These are phyloP conservation scores for Rhizopogon vinicolor DNA, from an alignment of 768 basidiomycete genomes.

Conservation along the genomic window DNA sequence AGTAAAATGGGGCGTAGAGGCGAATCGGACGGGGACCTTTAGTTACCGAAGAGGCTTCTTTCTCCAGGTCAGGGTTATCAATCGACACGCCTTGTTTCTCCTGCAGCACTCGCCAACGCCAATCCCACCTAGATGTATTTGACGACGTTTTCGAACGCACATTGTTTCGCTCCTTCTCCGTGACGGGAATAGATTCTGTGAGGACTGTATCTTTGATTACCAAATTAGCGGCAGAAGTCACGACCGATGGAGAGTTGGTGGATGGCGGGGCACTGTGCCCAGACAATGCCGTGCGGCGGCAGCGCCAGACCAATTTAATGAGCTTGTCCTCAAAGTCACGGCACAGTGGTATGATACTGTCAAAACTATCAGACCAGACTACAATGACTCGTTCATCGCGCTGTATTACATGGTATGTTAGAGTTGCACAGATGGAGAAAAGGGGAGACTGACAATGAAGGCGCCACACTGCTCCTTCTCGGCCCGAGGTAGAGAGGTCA, in stretches of 20 bases:
- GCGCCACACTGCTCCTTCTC: constrained; percentile 92
- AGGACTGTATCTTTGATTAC: constrained; percentile 32
- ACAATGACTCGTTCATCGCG: constrained; percentile 79
- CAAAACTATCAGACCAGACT: constrained; percentile 81
- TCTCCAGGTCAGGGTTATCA: constrained; percentile 46
- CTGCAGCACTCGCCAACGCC: constrained; percentile 40
- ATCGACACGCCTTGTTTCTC: constrained; percentile 17
- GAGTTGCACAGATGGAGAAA: neutral
- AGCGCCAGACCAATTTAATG: constrained; percentile 75
- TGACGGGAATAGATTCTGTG: constrained; percentile 17
- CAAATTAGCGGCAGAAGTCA: constrained; percentile 50
- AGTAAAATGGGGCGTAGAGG: constrained; percentile 70
- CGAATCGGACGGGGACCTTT: constrained; percentile 42
- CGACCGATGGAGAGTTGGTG: constrained; percentile 35
- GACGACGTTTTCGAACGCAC: neutral
- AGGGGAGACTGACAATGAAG: constrained; percentile 58
- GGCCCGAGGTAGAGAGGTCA: constrained; percentile 63
- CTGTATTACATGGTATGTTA: constrained; percentile 27
- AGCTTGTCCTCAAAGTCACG: constrained; percentile 71
- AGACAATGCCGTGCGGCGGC: constrained; percentile 26
- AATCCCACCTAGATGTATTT: constrained; percentile 20
- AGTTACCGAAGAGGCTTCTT: constrained; percentile 31
- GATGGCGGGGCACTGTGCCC: constrained; percentile 13
- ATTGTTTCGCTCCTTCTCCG: constrained; percentile 9
- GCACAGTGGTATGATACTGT: constrained; percentile 68